These are phyloP conservation scores for Diplosphaera chodatii DNA, from an alignment of 139 green algal species.

Conservation along the genomic window DNA sequence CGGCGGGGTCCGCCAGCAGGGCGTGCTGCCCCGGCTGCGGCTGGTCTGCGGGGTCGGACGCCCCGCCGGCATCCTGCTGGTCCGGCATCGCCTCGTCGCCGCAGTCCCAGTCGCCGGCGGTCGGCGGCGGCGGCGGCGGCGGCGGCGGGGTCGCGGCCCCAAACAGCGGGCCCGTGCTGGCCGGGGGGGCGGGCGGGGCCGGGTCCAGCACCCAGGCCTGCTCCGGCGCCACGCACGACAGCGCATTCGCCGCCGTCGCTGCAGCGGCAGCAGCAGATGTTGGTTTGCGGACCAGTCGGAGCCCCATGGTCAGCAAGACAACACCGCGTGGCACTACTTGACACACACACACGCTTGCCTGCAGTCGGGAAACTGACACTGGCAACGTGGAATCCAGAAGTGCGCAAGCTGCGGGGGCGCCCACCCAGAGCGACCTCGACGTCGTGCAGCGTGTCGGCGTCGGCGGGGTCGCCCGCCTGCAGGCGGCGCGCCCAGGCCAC, in stretches of 20 bases:
- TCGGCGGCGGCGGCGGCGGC: too few species aligned
- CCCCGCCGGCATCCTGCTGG: background rate
- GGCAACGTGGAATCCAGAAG: too few species aligned
- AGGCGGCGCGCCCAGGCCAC: slow-evolving; percentile 24
- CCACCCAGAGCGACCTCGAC: background rate
- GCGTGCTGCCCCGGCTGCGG: background rate
- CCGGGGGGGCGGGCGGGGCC: background rate
- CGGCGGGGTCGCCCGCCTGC: background rate
- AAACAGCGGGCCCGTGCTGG: background rate
- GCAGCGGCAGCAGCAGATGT: background rate
- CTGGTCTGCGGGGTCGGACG: background rate
- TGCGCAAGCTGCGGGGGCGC: too few species aligned
- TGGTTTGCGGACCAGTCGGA: too few species aligned
- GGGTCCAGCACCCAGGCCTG: slow-evolving; percentile 31
- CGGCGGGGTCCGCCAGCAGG: background rate
- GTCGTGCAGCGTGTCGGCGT: background rate
- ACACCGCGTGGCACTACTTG: too few species aligned
- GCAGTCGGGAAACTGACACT: too few species aligned
- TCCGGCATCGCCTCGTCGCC: background rate
- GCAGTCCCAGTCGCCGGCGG: background rate
- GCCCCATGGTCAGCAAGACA: too few species aligned
- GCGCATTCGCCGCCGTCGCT: slow-evolving; percentile 3
- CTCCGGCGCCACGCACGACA: slow-evolving; percentile 15
- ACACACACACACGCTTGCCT: too few species aligned
- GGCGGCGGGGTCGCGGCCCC: too few species aligned